Base-by-base conservation (phyloP, 805 yeast species). In the Pichia californica region DNA sequence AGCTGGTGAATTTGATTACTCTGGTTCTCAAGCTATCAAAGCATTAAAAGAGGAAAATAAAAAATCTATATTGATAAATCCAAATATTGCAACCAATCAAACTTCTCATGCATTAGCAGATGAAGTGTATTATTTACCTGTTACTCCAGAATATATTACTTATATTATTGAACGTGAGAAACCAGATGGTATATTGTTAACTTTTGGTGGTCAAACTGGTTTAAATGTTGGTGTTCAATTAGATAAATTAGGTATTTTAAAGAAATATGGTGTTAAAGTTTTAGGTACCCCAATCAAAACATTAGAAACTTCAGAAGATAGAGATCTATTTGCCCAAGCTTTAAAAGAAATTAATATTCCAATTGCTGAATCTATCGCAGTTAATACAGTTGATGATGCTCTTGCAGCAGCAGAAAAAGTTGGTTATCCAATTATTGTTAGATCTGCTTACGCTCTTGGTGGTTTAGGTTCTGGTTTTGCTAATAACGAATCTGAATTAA, bases 381-480 rank as follows among this genome's bases (percentile, higher is more conserved):
- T 91, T 49, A 91, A 84, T 40, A 86, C 84, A 40, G 85, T 93
- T 34, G 96, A 91, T 52, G 96, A 86, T 57, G 96, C 99, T 21
- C 70, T 93, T 49, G 69, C 66, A n/a, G 98, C 99, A 41, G 99
- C 97, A 38, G 80, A 74, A 34, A 59, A 67, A 38, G 87, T 91
- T 49, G 96, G 96, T 9, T 91, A 89, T 68, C 99, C 99, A 43
- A 87, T 91, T 57, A 91, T 91, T 69, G 95, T 93, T 46, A 83
- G 99, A 70, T 88, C 98, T 36, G 99, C 99, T 19, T 91, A 83
- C 62, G 96, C 99, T 7, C 72, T 91, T 36, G 99, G 99, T 63
- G 99, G 99, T 56, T 75, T 91, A 49, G 99, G 99, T 44, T 91
- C 98, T 27, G 99, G 99, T 32, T 91, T 91, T 61, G 99, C 99